These are phyloP conservation scores for Claviceps sp. DNA, from an alignment of 2,329 filamentous ascomycete species.

Conservation along the genomic window DNA sequence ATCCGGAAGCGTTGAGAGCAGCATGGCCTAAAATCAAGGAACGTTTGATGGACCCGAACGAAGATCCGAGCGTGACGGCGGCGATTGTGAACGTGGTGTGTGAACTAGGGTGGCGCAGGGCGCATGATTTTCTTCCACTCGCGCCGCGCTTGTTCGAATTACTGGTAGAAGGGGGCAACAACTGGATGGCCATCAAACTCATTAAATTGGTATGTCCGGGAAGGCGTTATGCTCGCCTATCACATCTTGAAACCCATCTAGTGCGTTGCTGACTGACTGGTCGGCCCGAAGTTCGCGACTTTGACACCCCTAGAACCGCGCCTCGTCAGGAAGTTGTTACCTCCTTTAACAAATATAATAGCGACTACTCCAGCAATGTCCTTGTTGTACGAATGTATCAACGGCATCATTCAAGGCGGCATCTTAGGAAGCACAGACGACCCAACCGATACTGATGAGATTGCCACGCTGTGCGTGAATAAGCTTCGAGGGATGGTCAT, in stretches of 20 bases:
- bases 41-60: slow-evolving; percentile 73
- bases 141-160: slow-evolving; percentile 87
- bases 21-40: slow-evolving; percentile 98
- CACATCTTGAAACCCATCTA: neutral
- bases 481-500: slow-evolving; percentile 92
- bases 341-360: slow-evolving; percentile 84
- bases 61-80: slow-evolving; percentile 86
- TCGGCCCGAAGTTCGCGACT: slow-evolving; percentile 61
- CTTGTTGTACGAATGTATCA: slow-evolving; percentile 95
- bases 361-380: slow-evolving; percentile 95
- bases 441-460: slow-evolving; percentile 72
- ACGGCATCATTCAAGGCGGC: slow-evolving; percentile 92
- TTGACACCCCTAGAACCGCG: slow-evolving; percentile 86
- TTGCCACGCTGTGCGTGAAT: slow-evolving; percentile 80
- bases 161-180: slow-evolving; percentile 82
- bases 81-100: slow-evolving; percentile 96
- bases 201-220: slow-evolving; percentile 66
- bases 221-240: neutral
- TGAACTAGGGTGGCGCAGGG: slow-evolving; percentile 85
- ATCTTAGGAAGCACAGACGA: slow-evolving; percentile 77
- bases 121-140: slow-evolving; percentile 83
- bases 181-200: slow-evolving; percentile 99
- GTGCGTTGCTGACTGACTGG: slow-evolving; percentile 10
- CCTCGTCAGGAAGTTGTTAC: slow-evolving; percentile 78
- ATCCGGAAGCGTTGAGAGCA: slow-evolving; percentile 80